A percentile compares a stretch with the other conserved stretches of the same genome.
These are phyloP conservation scores for Tylopilus felleus DNA, from an alignment of 768 basidiomycete genomes.

Conservation along the genomic window DNA sequence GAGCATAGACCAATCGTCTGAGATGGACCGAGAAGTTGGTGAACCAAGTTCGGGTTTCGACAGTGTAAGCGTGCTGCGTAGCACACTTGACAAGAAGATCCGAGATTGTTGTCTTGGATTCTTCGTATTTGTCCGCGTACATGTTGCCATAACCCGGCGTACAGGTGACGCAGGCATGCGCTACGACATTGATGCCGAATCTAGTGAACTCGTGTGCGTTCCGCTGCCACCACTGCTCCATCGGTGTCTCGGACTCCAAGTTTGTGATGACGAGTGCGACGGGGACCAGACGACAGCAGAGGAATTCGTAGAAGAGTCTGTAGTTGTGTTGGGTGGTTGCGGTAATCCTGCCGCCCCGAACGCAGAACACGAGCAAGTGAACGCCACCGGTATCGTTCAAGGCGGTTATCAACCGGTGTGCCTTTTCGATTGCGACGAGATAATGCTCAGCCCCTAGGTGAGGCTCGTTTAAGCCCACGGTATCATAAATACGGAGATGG, in stretches of 20 bases:
- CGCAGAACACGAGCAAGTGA: constrained; percentile 38
- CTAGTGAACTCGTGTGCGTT: constrained; percentile 25
- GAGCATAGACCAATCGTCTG: constrained; percentile 21
- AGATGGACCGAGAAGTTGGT: constrained; percentile 24
- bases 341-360: constrained; percentile 37
- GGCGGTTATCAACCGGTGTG: constrained; percentile 30
- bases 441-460: constrained; percentile 20
- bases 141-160: constrained; percentile 30
- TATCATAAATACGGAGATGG: constrained; percentile 29
- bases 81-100: constrained; percentile 24
- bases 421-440: constrained; percentile 28
- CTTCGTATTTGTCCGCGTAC: constrained; percentile 35
- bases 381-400: constrained; percentile 32
- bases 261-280: constrained; percentile 40
- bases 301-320: constrained; percentile 35
- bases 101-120: constrained; percentile 30
- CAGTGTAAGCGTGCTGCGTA: constrained; percentile 13
- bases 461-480: constrained; percentile 31
- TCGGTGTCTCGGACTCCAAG: constrained; percentile 32
- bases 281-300: constrained; percentile 38
- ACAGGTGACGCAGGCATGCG: constrained; percentile 32
- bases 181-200: constrained; percentile 21
- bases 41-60: constrained; percentile 26
- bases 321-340: constrained; percentile 36
- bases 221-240: constrained; percentile 35